Conservation (phyloP, 192 early-diverging fungal species). For the Coemansia erecta region DNA sequence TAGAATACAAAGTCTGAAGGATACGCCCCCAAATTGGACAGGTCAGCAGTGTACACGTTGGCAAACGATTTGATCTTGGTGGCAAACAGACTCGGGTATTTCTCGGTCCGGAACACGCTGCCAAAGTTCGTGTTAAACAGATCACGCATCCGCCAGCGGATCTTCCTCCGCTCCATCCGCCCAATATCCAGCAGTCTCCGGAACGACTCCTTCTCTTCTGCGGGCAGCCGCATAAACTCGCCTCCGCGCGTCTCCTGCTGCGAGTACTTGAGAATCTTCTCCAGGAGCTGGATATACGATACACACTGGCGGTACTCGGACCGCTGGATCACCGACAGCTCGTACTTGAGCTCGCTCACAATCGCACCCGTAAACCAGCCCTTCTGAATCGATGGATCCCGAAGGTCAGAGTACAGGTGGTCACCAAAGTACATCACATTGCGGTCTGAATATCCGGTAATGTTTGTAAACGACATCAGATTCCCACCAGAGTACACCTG, state of each 20-base stretch:
- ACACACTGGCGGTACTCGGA: constrained; percentile 54
- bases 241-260: constrained; percentile 49
- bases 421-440: constrained; percentile 65
- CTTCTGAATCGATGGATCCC: constrained; percentile 60
- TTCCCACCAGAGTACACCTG: constrained; percentile 66
- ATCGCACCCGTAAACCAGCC: constrained; percentile 66
- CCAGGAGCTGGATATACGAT: constrained; percentile 56
- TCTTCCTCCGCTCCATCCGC: constrained; percentile 44
- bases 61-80: constrained; percentile 57
- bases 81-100: constrained; percentile 61
- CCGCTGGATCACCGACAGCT: constrained; percentile 55
- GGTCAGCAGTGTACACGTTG: constrained; percentile 55
- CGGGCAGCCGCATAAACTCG: constrained; percentile 19
- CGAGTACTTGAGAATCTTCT: constrained; percentile 57
- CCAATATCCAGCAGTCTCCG: constrained; percentile 51
- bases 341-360: constrained; percentile 57
- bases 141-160: constrained; percentile 51
- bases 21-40: constrained; percentile 55
- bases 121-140: constrained; percentile 61
- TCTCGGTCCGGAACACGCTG: constrained; percentile 60
- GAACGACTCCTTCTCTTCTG: constrained; percentile 28
- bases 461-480: constrained; percentile 52
- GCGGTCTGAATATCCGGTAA: constrained; percentile 59
- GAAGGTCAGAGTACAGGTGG: constrained; percentile 63
- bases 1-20: constrained; percentile 63